These are phyloP conservation scores for Aureobasidium sp. DNA, from an alignment of 2,329 filamentous ascomycete species.

Conservation along the genomic window DNA sequence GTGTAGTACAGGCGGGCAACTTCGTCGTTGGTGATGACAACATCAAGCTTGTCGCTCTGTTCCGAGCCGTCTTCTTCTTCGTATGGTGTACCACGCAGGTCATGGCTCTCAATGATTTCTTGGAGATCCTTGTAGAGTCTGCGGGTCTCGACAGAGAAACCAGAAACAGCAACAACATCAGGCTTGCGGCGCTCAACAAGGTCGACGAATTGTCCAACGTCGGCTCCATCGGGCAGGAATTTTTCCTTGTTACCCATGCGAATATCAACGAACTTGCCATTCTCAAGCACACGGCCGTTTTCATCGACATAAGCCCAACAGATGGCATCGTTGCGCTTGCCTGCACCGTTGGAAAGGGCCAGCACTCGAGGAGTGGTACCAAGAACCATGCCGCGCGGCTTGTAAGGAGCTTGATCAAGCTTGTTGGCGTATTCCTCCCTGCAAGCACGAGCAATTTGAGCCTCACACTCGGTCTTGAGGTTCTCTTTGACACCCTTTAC, in stretches of 20 bases:
- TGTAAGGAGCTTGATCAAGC: conserved; percentile 91
- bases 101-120: conserved; percentile 66
- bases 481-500: conserved; percentile 91
- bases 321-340: conserved; percentile 68
- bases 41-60: conserved; percentile 70
- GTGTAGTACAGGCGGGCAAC: conserved; percentile 94
- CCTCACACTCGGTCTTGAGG: conserved; percentile 86
- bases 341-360: conserved; percentile 76
- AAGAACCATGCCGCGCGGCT: conserved; percentile 83
- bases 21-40: conserved; percentile 91
- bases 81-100: conserved; percentile 71
- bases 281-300: conserved; percentile 78
- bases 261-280: conserved; percentile 78
- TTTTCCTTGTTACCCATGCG: conserved; percentile 57
- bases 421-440: conserved; percentile 82
- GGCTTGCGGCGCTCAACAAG: conserved; percentile 71
- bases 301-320: conserved; percentile 92
- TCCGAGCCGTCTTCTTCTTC: conserved; percentile 68
- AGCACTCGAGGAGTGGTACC: conserved; percentile 84
- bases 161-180: conserved; percentile 83
- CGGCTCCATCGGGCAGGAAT: conserved; percentile 54
- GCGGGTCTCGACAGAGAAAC: conserved; percentile 79
- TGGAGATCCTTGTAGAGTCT: conserved; percentile 75
- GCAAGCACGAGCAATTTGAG: conserved; percentile 77
- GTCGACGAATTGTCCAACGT: conserved; percentile 64